Base-by-base conservation (phyloP, 176 grass and related monocot genomes). In the Cenchrus americanus region DNA sequence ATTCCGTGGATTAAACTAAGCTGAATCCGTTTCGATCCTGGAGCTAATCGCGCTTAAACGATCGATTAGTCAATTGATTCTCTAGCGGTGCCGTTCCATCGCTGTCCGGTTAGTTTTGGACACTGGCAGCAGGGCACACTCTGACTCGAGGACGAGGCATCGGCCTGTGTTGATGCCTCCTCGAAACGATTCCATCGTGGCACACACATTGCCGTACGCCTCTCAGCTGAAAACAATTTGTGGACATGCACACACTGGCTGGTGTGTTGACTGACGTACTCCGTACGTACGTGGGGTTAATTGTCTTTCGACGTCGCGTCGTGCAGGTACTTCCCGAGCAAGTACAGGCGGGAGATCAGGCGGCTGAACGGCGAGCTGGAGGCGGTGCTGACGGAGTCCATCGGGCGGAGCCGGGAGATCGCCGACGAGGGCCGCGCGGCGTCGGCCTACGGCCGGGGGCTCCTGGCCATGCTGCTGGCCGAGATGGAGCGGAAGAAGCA, bases 321-420 rank as follows among this genome's bases (percentile, higher is more conserved):
- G 64, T 66, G 60, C 89, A 98, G 96, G 81, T 94, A 90, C 48
- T 83, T 98, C 72, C 96, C 93, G 8, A 98, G 93, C 89, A 93
- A 90, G 69, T 98, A 88, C 91, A 78, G 77, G 63, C 86, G 83
- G 13, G 96, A 98, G 83, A 98, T 98, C 80, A 50, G 66, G 72
- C 69, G 87, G 37, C 73, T 98, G 23, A 94, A 95, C 60, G 70
- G 18, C 61, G 87, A 94, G 71, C 87, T 98, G 63, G 96, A 95
- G 86, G 75, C 57, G 10, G 41, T 95, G 60, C 58, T 98, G 52
- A 75, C 82, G 89, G 83, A 86, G 62, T 92, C 92, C 26, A 94
- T 98, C 54, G n/a, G 88, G 5, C 85, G 87, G 52, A 93, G 79
- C 71, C 81, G 71, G 58, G 96, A 95, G 60, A 89, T 86, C 22